A percentile compares a stretch with the other conserved stretches of the same genome.
Conservation (phyloP, 805 yeast species). For the Candida tibetensis region DNA sequence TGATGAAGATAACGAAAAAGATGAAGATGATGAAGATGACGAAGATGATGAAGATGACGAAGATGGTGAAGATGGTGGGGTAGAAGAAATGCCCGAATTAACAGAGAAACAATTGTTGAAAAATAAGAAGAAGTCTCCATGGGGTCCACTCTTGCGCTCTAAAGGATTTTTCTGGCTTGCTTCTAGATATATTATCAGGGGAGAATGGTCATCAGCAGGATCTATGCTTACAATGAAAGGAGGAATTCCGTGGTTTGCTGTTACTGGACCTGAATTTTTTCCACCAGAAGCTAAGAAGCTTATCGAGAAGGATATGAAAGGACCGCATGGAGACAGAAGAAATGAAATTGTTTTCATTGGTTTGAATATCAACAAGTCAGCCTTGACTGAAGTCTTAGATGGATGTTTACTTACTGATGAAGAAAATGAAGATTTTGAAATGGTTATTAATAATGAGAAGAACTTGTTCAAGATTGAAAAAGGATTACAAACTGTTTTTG, state of each 20-base stretch:
- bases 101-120: conserved; percentile 24
- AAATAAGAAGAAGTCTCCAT: conserved; percentile 35
- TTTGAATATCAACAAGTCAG: conserved; percentile 26
- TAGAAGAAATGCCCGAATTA: conserved; percentile 12
- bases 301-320: conserved; percentile 36
- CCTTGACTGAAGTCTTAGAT: conserved; percentile 30
- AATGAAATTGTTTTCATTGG: conserved; percentile 49
- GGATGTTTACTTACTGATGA: conserved; percentile 38
- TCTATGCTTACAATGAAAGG: conserved; percentile 40
- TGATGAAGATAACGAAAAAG: conserved; percentile 8
- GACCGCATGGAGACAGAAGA: conserved; percentile 42
- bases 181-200: conserved; percentile 36
- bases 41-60: conserved; percentile 12
- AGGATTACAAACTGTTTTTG: conserved; percentile 24
- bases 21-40: conserved; percentile 10
- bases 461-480: conserved; percentile 31
- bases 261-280: conserved; percentile 29
- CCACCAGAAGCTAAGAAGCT: conserved; percentile 30
- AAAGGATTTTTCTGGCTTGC: conserved; percentile 49
- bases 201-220: conserved; percentile 47
- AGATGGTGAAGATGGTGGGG: conserved; percentile 11
- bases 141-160: conserved; percentile 37
- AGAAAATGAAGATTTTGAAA: conserved; percentile 29
- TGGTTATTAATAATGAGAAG: conserved; percentile 22
- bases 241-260: conserved; percentile 44